These are phyloP conservation scores for Yamadazyma aaseri DNA, from an alignment of 1,139 yeast species.

Conservation along the genomic window DNA sequence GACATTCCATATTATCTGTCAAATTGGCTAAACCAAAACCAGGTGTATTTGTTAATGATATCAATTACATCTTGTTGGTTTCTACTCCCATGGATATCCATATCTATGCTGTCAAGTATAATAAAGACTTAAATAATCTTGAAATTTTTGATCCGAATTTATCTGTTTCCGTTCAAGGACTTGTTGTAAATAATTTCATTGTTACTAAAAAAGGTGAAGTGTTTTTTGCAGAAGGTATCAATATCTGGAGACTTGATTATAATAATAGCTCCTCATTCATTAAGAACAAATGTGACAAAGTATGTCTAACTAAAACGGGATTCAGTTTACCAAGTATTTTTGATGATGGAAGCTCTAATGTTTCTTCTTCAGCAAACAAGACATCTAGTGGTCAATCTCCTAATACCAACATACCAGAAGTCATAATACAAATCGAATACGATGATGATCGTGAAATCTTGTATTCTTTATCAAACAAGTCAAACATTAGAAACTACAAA, in stretches of 20 bases:
- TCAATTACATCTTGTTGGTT: conserved; percentile 68
- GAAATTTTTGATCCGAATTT: conserved; percentile 83
- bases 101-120: conserved; percentile 69
- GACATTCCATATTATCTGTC: conserved; percentile 75
- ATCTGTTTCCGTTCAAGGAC: conserved; percentile 76
- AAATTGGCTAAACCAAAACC: conserved; percentile 76
- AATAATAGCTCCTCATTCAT: conserved; percentile 89
- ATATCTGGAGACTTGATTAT: conserved; percentile 86
- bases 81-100: conserved; percentile 82
- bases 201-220: conserved; percentile 68
- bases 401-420: conserved; percentile 44
- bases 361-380: conserved; percentile 2
- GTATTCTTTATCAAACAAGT: conserved; percentile 80
- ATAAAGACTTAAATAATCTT: conserved; percentile 48
- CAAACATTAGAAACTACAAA: conserved; percentile 79
- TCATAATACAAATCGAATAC: conserved; percentile 60
- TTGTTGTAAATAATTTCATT: conserved; percentile 64
- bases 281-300: conserved; percentile 76
- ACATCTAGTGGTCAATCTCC: conserved; percentile 2
- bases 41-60: conserved; percentile 75
- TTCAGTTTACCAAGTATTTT: conserved; percentile 26
- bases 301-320: conserved; percentile 72
- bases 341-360: no score
- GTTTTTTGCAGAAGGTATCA: conserved; percentile 76
- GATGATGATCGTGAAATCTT: conserved; percentile 77